phyloP scores from a whole-genome alignment of 2,329 filamentous ascomycete species.

The Verticillium klebahnii region DNA sequence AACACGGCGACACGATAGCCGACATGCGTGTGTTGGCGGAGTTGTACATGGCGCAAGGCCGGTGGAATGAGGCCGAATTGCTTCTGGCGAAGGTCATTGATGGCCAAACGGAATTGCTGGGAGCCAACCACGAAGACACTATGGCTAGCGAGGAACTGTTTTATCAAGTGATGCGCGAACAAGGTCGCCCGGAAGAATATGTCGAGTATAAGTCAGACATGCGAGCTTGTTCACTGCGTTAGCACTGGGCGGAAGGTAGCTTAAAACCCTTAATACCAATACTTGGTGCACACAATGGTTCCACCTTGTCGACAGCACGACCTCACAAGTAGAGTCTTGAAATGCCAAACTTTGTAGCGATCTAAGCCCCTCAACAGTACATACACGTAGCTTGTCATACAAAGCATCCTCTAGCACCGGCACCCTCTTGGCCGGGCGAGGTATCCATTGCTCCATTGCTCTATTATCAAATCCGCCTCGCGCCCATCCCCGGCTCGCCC shows the following conservation, averaged over 20 bases:
- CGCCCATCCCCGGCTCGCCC: not conserved
- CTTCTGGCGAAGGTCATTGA: not conserved
- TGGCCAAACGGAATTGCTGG: not conserved
- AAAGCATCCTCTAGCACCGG: slow-evolving; percentile 16
- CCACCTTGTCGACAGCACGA: not conserved
- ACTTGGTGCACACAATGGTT: not conserved
- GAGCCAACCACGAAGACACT: not conserved
- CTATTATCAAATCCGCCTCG: slow-evolving; percentile 3
- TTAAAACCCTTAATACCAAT: not conserved
- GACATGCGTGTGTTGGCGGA: not conserved
- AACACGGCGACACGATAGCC: not conserved
- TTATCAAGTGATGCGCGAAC: not conserved
- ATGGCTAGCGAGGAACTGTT: not conserved
- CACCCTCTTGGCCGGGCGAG: not conserved
- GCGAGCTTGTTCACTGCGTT: not conserved
- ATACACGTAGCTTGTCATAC: slow-evolving; percentile 32
- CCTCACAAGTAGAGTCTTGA: not conserved
- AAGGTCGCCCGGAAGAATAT: not conserved
- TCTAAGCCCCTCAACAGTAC: slow-evolving; percentile 4
- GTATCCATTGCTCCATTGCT: slow-evolving; percentile 5
- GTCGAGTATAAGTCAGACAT: not conserved
- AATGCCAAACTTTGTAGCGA: not conserved
- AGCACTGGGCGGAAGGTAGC: not conserved
- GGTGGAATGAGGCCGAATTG: not conserved
- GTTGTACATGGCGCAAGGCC: not conserved